phyloP scores from a whole-genome alignment of 495 filamentous ascomycete species.

The Talaromyces thailandensis region DNA sequence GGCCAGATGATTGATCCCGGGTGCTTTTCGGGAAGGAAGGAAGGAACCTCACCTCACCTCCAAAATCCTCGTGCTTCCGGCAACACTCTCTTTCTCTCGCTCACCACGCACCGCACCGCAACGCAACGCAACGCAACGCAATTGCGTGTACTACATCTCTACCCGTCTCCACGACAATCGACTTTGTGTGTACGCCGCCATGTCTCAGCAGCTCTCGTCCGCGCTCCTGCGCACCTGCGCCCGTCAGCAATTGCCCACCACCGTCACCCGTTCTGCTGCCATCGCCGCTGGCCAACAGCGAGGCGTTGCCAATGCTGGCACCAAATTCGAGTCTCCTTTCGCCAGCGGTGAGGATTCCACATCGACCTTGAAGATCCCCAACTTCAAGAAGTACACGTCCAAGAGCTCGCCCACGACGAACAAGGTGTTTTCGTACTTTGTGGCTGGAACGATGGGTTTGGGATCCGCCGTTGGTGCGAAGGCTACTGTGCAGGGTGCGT shows the following conservation, averaged over 20 bases:
- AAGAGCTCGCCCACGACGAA: constrained; percentile 55
- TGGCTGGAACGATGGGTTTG: constrained; percentile 91
- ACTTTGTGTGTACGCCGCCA: constrained; percentile 20
- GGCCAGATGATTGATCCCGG: constrained; percentile 33
- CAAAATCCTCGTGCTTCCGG: constrained; percentile 15
- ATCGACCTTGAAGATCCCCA: constrained; percentile 67
- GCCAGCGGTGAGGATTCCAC: constrained; percentile 25
- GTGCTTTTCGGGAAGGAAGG: constrained; percentile 24
- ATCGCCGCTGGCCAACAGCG: constrained; percentile 39
- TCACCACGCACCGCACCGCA: constrained; percentile 13
- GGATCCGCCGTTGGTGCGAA: constrained; percentile 89
- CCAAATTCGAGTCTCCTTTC: constrained; percentile 45
- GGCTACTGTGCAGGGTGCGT: constrained; percentile 90
- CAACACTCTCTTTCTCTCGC: constrained; percentile 15
- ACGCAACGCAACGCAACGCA: constrained; percentile 17
- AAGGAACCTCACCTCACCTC: constrained; percentile 29
- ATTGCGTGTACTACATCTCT: constrained; percentile 17
- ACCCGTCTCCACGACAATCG: neutral
- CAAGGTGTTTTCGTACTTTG: constrained; percentile 92
- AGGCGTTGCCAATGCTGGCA: constrained; percentile 35
- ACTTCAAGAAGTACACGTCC: constrained; percentile 80
- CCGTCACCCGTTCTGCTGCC: constrained; percentile 31
- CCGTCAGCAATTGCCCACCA: constrained; percentile 36
- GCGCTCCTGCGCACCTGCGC: constrained; percentile 42
- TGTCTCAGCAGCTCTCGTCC: constrained; percentile 32